phyloP scores from a whole-genome alignment of 371 early-diverging fungal species.

The Rozella allomycis region DNA sequence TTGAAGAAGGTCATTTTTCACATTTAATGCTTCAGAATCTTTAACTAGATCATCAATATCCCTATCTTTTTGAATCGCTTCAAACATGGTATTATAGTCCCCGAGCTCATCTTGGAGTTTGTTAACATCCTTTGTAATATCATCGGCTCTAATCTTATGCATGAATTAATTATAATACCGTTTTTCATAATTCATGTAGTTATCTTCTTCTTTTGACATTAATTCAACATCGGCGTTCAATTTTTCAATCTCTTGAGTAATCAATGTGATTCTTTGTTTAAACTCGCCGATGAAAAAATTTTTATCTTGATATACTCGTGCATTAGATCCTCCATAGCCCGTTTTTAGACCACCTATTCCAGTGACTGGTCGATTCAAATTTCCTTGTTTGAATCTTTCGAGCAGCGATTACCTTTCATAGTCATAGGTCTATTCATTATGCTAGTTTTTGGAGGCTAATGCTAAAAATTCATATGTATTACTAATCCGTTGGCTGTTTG shows the following conservation, averaged over 20 bases:
- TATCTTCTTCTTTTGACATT: conserved; percentile 15
- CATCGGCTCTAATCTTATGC: too few species aligned
- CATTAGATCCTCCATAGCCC: conserved; percentile 2
- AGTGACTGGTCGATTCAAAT: not conserved
- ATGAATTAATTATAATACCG: too few species aligned
- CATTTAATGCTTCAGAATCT: too few species aligned
- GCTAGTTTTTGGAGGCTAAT: too few species aligned
- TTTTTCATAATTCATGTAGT: conserved; percentile 18
- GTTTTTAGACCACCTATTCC: not conserved
- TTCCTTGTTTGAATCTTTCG: conserved; percentile 10
- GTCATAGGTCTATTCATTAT: conserved; percentile 27
- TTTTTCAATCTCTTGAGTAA: conserved; percentile 13
- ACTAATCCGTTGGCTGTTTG: too few species aligned
- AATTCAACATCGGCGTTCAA: conserved; percentile 13
- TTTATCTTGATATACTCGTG: conserved; percentile 19
- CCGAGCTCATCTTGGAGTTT: too few species aligned
- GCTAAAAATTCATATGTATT: too few species aligned
- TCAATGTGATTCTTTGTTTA: conserved; percentile 15
- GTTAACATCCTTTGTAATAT: too few species aligned
- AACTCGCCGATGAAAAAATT: conserved; percentile 24
- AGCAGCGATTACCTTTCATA: conserved; percentile 23
- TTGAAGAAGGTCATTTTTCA: too few species aligned
- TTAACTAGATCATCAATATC: too few species aligned
- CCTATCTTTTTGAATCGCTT: too few species aligned
- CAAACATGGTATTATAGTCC: too few species aligned